Percentiles rank a stretch among this genome's conserved stretches.
These are phyloP conservation scores for Euclidium syriacum DNA, from an alignment of 345 rosid genomes.

Conservation along the genomic window DNA sequence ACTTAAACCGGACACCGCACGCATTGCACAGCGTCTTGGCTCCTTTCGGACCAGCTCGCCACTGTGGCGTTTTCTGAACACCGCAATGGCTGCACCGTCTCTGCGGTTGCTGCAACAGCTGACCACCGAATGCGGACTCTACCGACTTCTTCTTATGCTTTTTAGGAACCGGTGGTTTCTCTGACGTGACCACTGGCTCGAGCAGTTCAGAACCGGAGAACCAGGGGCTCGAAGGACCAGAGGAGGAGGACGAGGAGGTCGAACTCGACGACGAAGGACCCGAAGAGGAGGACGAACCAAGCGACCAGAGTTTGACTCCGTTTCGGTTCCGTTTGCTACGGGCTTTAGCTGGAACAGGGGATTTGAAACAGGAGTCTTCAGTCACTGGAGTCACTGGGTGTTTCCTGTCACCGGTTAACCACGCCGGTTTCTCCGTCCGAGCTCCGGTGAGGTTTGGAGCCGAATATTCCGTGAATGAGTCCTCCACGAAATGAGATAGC, in stretches of 20 bases:
- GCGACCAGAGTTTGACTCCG: slow-evolving; percentile 53
- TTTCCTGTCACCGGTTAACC: slow-evolving; percentile 18
- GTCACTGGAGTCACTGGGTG: slow-evolving; percentile 26
- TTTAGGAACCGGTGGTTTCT: slow-evolving; percentile 35
- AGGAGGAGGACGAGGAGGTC: slow-evolving; percentile 27
- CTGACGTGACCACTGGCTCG: slow-evolving; percentile 16
- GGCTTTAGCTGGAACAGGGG: slow-evolving; percentile 66
- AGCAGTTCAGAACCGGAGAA: slow-evolving; percentile 22
- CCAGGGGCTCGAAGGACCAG: slow-evolving; percentile 26
- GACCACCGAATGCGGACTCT: slow-evolving; percentile 7
- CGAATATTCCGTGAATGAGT: slow-evolving; percentile 57
- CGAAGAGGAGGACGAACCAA: slow-evolving; percentile 49
- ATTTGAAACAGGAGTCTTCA: slow-evolving; percentile 30
- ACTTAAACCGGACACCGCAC: slow-evolving; percentile 44
- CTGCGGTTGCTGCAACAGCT: slow-evolving; percentile 20
- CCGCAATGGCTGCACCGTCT: slow-evolving; percentile 39
- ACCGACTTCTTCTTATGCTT: slow-evolving; percentile 40
- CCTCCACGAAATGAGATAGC: slow-evolving; percentile 93
- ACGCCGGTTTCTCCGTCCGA: slow-evolving; percentile 25
- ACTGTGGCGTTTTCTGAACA: slow-evolving; percentile 36
- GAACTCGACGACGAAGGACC: slow-evolving; percentile 23
- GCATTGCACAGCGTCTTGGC: slow-evolving; percentile 46
- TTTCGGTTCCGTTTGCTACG: slow-evolving; percentile 75
- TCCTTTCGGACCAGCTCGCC: slow-evolving; percentile 43
- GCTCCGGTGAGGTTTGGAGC: slow-evolving; percentile 42